Evolutionary conservation across 2,329 filamentous ascomycete species (phyloP).

Genomic region (Ophiostoma australiae): DNA sequence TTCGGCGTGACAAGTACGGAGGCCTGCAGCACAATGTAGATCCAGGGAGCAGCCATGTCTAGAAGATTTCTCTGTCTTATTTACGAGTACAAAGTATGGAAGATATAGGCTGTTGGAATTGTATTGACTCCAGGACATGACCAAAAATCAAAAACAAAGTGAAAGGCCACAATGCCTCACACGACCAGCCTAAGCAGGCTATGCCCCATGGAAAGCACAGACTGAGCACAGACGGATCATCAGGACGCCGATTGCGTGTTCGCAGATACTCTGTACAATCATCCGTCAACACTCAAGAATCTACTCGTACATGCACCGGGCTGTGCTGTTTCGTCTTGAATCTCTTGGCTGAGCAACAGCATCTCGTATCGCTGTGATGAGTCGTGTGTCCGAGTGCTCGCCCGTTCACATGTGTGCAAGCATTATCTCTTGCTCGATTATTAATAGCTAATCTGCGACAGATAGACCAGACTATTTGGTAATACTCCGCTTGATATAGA

Average conservation of each 20-base stretch:
- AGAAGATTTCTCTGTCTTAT: neutral
- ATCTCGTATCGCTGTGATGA: neutral
- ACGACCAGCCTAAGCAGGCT: neutral
- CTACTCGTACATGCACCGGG: neutral
- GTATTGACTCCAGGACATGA: no score
- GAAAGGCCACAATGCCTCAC: no score
- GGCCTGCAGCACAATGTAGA: neutral
- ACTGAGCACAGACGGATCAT: neutral
- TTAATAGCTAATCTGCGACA: conserved; percentile 2
- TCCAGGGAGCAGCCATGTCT: neutral
- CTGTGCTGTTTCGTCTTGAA: conserved; percentile 7
- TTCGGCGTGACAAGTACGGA: neutral
- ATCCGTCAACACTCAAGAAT: neutral
- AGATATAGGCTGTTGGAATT: no score
- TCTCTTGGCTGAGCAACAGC: neutral
- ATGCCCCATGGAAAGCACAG: conserved; percentile 5
- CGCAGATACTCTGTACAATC: no score
- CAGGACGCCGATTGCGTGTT: neutral
- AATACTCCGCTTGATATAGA: neutral
- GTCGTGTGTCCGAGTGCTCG: neutral
- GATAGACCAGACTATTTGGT: neutral
- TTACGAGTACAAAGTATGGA: no score
- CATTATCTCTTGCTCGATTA: neutral
- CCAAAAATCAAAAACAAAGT: neutral
- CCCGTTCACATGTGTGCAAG: neutral